Conservation (phyloP, 2,329 filamentous ascomycete species). For the Fusarium ambrosium region DNA sequence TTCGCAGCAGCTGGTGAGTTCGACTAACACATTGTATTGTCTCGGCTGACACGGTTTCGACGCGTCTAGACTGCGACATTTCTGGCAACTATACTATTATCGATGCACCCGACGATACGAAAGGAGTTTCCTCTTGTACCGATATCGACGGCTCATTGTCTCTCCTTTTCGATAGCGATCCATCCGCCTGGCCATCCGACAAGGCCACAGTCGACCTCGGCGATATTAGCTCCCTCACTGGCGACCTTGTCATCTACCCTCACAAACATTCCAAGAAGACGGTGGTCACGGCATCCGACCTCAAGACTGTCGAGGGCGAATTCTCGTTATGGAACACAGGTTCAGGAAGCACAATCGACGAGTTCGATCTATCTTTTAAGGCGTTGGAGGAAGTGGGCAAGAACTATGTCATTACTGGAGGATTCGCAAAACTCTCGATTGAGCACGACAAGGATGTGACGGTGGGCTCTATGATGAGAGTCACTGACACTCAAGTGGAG, state of each 20-base stretch:
- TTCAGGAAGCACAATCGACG: constrained; percentile 27
- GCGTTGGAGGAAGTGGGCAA: constrained; percentile 38
- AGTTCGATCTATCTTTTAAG: constrained; percentile 39
- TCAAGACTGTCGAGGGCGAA: constrained; percentile 40
- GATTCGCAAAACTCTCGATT: constrained; percentile 37
- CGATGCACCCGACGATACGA: constrained; percentile 35
- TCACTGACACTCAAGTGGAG: constrained; percentile 41
- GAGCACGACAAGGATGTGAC: constrained; percentile 36
- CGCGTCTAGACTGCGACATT: constrained; percentile 42
- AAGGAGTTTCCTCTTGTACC: constrained; percentile 42
- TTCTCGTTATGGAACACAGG: constrained; percentile 44
- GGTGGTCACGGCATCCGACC: constrained; percentile 33
- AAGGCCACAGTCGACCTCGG: constrained; percentile 46
- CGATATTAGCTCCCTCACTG: constrained; percentile 37
- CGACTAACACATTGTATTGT: not conserved
- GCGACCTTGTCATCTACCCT: constrained; percentile 46
- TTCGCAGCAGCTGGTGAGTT: constrained; percentile 43
- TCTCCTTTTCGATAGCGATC: constrained; percentile 42
- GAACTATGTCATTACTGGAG: constrained; percentile 44
- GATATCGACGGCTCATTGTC: constrained; percentile 47
- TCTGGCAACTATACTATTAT: constrained; percentile 47
- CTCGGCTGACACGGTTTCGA: constrained; percentile 13
- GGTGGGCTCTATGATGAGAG: constrained; percentile 41
- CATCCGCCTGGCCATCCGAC: constrained; percentile 41
- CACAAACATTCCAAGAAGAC: constrained; percentile 43